These are phyloP conservation scores for Agroathelia rolfsii DNA, from an alignment of 1,284 basidiomycete genomes.

Conservation along the genomic window DNA sequence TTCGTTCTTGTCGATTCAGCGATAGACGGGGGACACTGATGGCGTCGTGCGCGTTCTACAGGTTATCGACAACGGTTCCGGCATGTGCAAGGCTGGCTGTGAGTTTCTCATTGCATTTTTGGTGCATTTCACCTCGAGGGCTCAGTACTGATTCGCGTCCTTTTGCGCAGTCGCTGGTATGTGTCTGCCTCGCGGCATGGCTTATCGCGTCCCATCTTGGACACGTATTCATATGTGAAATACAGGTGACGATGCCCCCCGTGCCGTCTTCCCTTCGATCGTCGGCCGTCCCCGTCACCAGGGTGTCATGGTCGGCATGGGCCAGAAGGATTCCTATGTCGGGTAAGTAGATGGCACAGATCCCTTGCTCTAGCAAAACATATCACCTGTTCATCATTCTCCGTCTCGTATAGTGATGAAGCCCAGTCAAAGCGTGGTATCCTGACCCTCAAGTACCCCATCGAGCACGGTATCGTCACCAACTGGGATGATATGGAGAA, in stretches of 20 bases:
- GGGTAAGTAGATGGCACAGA: constrained; percentile 32
- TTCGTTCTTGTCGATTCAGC: background rate
- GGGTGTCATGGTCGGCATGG: constrained; percentile 82
- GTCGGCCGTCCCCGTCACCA: constrained; percentile 82
- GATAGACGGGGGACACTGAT: constrained; percentile 17
- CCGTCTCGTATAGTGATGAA: constrained; percentile 50
- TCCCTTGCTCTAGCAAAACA: background rate
- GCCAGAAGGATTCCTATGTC: constrained; percentile 75
- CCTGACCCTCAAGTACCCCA: constrained; percentile 78
- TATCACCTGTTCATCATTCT: constrained; percentile 3
- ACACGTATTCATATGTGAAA: no score
- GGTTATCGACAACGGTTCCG: constrained; percentile 83
- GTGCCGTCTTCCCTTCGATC: constrained; percentile 55
- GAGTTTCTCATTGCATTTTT: constrained; percentile 23
- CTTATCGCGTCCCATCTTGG: no score
- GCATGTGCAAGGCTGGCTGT: constrained; percentile 93
- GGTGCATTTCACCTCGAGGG: constrained; percentile 5
- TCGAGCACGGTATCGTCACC: constrained; percentile 76
- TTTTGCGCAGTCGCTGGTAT: constrained; percentile 15
- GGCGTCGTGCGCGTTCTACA: constrained; percentile 16
- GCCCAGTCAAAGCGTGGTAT: constrained; percentile 91
- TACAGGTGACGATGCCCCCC: no score
- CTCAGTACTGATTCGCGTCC: constrained; percentile 16
- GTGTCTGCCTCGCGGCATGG: constrained; percentile 11
- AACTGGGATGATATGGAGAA: constrained; percentile 95